Conservation (phyloP, 805 yeast genomes). For the Candida pseudofarinosa region DNA sequence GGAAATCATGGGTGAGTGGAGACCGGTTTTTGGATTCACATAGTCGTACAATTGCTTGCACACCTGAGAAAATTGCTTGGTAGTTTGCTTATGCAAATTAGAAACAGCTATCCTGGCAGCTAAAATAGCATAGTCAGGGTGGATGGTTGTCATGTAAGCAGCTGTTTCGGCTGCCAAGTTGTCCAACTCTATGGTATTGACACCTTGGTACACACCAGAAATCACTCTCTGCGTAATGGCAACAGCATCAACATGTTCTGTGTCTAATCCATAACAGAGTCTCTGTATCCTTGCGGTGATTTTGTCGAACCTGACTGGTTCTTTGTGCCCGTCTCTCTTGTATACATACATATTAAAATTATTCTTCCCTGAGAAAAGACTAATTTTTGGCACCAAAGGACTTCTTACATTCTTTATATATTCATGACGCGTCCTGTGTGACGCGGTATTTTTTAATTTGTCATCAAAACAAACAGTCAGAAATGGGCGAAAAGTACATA, state of each 20-base stretch:
- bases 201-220: slow-evolving; percentile 96
- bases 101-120: slow-evolving; percentile 97
- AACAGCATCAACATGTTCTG: slow-evolving; percentile 89
- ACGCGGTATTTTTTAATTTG: slow-evolving; percentile 1
- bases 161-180: slow-evolving; percentile 90
- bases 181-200: slow-evolving; percentile 76
- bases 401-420: slow-evolving; percentile 1
- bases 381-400: neutral
- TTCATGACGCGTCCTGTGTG: slow-evolving; percentile 2
- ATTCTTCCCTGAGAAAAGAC: slow-evolving; percentile 1
- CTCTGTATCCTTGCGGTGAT: slow-evolving; percentile 91
- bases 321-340: slow-evolving; percentile 92
- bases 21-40: slow-evolving; percentile 73
- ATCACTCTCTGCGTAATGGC: slow-evolving; percentile 94
- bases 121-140: slow-evolving; percentile 93
- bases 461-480: slow-evolving; percentile 2
- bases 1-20: slow-evolving; percentile 46
- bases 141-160: slow-evolving; percentile 94
- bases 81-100: slow-evolving; percentile 90
- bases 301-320: slow-evolving; percentile 92
- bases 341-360: slow-evolving; percentile 61
- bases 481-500: neutral
- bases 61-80: slow-evolving; percentile 78
- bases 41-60: slow-evolving; percentile 69
- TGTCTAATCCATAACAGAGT: slow-evolving; percentile 89